Base-by-base conservation (phyloP, 345 rosid species). In the Salix purpurea region DNA sequence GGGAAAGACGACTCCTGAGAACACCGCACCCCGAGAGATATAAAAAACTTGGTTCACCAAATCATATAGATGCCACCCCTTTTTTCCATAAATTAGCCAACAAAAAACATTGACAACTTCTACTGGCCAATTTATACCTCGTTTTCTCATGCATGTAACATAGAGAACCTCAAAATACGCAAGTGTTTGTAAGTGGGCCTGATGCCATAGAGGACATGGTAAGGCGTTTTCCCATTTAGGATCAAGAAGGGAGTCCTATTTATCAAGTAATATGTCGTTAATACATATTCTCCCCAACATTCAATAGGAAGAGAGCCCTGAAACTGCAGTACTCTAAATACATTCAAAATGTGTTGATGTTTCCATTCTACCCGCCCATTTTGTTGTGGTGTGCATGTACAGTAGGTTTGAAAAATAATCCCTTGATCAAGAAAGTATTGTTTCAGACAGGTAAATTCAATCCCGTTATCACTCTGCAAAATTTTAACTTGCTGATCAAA, bases 311-410 rank as follows among this genome's bases (percentile, higher is more conserved):
- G 23, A 18, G 16, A 12, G 1, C 21, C 19, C 14, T 72, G 65
- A 30, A 76, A 76, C 0, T 21, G 50, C 0, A 81, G 32, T 7
- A 71, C 74, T 65, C 54, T 1, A 2, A 58, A 71, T 2, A 73
- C 66, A 4, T 40, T 40, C 1, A 40, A 40, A 40, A 40, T 40
- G 13, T 40, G 46, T 9, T 40, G 10, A 7, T 40, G 78, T 11
- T 82, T 78, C 11, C 70, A 14, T n/a, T 78, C 77, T 0, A 36
- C 44, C 0, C 24, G 7, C 11, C 77, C 62, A 65, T 78, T 82
- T 58, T 82, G 62, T 58, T 75, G 71, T 7, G 62, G 77, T 5
- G 77, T 78, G 2, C 30, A 62, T 2, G 16, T n/a, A 30, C 70
- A 74, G 40, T 73, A 64, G 0, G 12, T 40, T 40, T 40, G 44